Conservation (phyloP, 768 basidiomycete genomes). For the Holtermanniella nyarrowii region DNA sequence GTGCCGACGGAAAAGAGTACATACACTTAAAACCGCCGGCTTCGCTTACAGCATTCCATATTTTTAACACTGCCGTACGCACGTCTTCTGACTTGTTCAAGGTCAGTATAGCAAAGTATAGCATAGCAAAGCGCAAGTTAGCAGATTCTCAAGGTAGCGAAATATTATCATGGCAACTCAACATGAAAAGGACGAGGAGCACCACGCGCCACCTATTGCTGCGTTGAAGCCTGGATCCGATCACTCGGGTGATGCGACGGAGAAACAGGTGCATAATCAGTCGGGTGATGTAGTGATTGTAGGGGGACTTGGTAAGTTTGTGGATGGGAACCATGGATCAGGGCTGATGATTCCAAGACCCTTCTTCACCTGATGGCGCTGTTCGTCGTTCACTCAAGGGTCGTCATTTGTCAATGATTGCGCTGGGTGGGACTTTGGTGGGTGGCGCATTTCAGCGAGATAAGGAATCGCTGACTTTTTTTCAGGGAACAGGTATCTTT, state of each 20-base stretch:
- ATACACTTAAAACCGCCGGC: too few relatives aligned
- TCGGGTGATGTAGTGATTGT: background rate
- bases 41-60: too few relatives aligned
- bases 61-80: too few relatives aligned
- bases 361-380: slow-evolving; percentile 10
- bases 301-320: background rate
- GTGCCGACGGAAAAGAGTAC: too few relatives aligned
- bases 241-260: background rate
- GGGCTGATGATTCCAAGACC: background rate
- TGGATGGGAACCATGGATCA: background rate
- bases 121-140: too few relatives aligned
- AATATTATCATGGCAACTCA: too few relatives aligned
- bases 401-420: slow-evolving; percentile 41
- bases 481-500: background rate
- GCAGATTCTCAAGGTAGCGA: too few relatives aligned
- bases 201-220: background rate
- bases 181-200: too few relatives aligned
- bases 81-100: too few relatives aligned
- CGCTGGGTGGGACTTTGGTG: slow-evolving; percentile 37
- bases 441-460: too few relatives aligned
- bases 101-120: too few relatives aligned
- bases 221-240: background rate
- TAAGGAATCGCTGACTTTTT: background rate
- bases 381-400: slow-evolving; percentile 37
- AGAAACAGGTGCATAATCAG: background rate